A percentile compares a stretch with the other conserved stretches of the same genome.
These are phyloP conservation scores for Calocybe indica DNA, from an alignment of 768 basidiomycete genomes.

Conservation along the genomic window DNA sequence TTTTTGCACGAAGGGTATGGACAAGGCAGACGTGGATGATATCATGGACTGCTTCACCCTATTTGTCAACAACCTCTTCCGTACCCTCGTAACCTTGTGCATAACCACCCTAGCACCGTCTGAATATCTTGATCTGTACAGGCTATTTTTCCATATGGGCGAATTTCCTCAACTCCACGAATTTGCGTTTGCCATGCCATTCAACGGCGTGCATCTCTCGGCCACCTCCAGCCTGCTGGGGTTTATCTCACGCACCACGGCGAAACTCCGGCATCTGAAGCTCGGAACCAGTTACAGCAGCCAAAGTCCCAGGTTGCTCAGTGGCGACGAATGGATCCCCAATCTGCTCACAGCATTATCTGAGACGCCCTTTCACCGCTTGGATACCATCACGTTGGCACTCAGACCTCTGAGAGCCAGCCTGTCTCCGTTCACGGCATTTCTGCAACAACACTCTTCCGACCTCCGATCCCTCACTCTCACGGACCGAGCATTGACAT, in stretches of 20 bases:
- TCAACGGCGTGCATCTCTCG: constrained; percentile 35
- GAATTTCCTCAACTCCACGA: constrained; percentile 32
- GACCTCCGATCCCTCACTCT: constrained; percentile 27
- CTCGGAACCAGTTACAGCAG: constrained; percentile 21
- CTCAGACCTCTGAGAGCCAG: constrained; percentile 33
- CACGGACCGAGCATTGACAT: constrained; percentile 28
- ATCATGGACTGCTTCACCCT: constrained; percentile 35
- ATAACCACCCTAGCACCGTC: constrained; percentile 30
- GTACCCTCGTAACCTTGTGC: constrained; percentile 29
- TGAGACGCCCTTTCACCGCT: constrained; percentile 21
- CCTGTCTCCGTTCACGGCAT: constrained; percentile 18
- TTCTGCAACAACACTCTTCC: constrained; percentile 22
- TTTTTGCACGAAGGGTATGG: constrained; percentile 25
- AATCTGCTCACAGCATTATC: constrained; percentile 22
- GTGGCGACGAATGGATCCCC: constrained; percentile 34
- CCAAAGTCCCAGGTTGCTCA: too few species aligned
- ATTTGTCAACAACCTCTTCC: constrained; percentile 36
- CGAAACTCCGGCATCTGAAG: constrained; percentile 27
- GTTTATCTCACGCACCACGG: constrained; percentile 30
- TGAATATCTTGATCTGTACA: constrained; percentile 30
- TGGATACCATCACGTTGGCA: constrained; percentile 26
- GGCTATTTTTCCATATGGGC: constrained; percentile 30
- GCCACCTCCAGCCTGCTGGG: constrained; percentile 22
- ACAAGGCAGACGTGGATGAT: constrained; percentile 22
- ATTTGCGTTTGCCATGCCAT: constrained; percentile 37